Conservation (phyloP, 2,329 filamentous ascomycete genomes). For the Pestalotiopsis sp. region DNA sequence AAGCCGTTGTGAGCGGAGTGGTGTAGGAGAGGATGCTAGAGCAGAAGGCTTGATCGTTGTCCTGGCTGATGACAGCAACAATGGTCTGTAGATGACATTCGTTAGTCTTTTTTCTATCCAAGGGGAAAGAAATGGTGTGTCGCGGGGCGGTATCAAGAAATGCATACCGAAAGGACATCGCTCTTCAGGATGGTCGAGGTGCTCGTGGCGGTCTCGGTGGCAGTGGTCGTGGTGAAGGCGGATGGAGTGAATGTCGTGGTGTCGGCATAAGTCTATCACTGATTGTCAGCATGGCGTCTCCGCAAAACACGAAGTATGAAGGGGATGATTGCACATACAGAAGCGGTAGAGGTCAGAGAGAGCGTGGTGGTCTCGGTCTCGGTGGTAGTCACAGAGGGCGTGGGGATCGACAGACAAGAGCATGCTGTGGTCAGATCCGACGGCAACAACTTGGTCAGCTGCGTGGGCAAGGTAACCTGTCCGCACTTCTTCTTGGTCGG, state of each 20-base stretch:
- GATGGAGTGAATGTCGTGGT: background rate
- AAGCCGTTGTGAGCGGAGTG: background rate
- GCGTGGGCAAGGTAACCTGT: background rate
- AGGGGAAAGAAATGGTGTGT: background rate
- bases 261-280: background rate
- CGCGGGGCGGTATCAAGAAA: background rate
- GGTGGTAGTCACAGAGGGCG: background rate
- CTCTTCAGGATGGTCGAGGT: slow-evolving; percentile 7
- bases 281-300: background rate
- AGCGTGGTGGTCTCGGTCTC: background rate
- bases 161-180: background rate
- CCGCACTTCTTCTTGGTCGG: background rate
- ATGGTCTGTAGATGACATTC: background rate
- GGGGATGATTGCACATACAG: background rate
- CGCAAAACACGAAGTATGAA: background rate
- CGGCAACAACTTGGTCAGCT: background rate
- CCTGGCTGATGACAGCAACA: background rate
- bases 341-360: slow-evolving; percentile 2
- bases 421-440: background rate
- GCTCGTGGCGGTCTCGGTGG: slow-evolving; percentile 3
- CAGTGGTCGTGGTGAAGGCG: slow-evolving; percentile 1
- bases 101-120: background rate
- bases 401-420: slow-evolving; percentile 4
- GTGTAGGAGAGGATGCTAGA: background rate
- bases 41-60: slow-evolving; percentile 3